A percentile compares a stretch with the other conserved stretches of the same genome.
These are phyloP conservation scores for Microglena sp. DNA, from an alignment of 139 green algal genomes.

Conservation along the genomic window DNA sequence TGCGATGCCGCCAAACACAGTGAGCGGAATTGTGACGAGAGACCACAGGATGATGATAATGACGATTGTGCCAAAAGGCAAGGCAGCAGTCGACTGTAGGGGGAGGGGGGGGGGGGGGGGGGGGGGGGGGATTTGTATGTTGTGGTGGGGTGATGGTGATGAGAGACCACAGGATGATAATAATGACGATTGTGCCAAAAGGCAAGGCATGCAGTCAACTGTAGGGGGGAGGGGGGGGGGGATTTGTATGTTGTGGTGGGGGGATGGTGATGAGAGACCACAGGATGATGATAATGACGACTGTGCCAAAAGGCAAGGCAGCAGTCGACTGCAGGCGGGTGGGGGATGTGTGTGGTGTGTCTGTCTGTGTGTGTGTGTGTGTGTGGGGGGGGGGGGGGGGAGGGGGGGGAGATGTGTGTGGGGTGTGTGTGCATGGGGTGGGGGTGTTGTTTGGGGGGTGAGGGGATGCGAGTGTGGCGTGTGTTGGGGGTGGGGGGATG, in stretches of 20 bases:
- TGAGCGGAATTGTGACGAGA: slow-evolving; percentile 81
- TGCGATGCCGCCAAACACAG: slow-evolving; percentile 82
- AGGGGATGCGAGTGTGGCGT: too few relatives aligned
- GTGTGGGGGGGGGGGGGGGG: too few relatives aligned
- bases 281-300: slow-evolving; percentile 75
- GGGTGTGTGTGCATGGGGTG: too few relatives aligned
- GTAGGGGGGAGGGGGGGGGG: too few relatives aligned
- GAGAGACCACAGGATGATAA: slow-evolving; percentile 74
- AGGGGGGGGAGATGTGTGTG: too few relatives aligned
- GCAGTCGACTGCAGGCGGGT: slow-evolving; percentile 48
- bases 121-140: too few relatives aligned
- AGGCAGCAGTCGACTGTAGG: slow-evolving; percentile 54
- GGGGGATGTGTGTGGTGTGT: background rate
- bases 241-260: too few relatives aligned
- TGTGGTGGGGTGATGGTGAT: slow-evolving; percentile 82
- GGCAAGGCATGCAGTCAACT: slow-evolving; percentile 68
- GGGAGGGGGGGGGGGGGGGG: too few relatives aligned
- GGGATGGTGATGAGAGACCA: slow-evolving; percentile 81
- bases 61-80: slow-evolving; percentile 76
- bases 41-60: slow-evolving; percentile 81
- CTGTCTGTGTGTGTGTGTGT: too few relatives aligned
- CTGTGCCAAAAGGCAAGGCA: slow-evolving; percentile 73
- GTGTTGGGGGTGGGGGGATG: too few relatives aligned
- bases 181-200: slow-evolving; percentile 76
- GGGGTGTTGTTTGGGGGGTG: too few relatives aligned